Conservation (phyloP, 768 basidiomycete genomes). For the Auricularia sp. region DNA sequence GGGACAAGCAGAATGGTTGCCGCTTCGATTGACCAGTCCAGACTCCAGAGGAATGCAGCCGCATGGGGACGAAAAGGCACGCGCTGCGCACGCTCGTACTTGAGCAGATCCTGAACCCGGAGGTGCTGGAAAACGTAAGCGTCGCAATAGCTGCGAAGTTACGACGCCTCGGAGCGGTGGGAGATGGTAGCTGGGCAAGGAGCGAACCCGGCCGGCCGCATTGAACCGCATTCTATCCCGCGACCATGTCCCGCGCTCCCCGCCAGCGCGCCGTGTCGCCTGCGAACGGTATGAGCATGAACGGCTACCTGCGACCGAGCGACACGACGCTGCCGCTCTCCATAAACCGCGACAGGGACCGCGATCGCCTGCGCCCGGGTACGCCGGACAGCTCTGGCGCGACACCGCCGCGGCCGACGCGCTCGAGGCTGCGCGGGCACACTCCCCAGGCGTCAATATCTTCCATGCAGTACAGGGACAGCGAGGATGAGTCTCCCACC, state of each 20-base stretch:
- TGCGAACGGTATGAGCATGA: neutral
- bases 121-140: too few species aligned
- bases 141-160: too few species aligned
- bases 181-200: neutral
- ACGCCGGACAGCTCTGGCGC: neutral
- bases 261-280: neutral
- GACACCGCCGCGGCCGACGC: constrained; percentile 18
- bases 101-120: too few species aligned
- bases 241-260: neutral
- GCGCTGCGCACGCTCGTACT: too few species aligned
- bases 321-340: neutral
- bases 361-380: neutral
- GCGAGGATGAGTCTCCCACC: constrained; percentile 17
- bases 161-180: too few species aligned
- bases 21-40: too few species aligned
- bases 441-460: constrained; percentile 11
- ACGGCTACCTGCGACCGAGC: neutral
- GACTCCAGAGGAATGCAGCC: too few species aligned
- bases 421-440: constrained; percentile 14
- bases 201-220: neutral
- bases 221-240: neutral
- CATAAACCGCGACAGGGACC: neutral
- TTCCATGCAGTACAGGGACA: constrained; percentile 3
- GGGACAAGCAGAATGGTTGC: too few species aligned
- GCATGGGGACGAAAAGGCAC: too few species aligned